Percentiles rank a stretch among this genome's conserved stretches.
phyloP scores from a whole-genome alignment of 1,139 yeast genomes.

The Saccharomyces hybrid region DNA sequence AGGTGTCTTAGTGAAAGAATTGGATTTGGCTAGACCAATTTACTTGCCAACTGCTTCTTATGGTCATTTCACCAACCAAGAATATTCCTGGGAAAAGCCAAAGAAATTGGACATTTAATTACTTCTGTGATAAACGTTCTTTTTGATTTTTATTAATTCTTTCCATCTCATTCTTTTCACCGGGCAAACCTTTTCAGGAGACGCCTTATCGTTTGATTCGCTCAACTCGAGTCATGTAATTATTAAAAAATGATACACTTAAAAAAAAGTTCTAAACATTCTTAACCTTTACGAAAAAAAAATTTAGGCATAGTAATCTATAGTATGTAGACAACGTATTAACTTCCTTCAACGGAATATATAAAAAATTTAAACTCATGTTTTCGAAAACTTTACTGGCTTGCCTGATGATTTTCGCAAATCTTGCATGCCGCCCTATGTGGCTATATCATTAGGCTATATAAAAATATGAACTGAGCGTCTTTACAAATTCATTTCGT shows the following conservation, averaged over 20 bases:
- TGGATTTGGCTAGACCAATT: conserved; percentile 97
- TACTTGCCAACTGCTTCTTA: conserved; percentile 97
- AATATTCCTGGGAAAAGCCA: conserved; percentile 97
- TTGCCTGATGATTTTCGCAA: no score
- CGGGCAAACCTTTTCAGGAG: neutral
- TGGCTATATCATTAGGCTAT: neutral
- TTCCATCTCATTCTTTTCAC: neutral
- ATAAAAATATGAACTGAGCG: neutral
- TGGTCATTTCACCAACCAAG: conserved; percentile 99
- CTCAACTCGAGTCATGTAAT: conserved; percentile 17
- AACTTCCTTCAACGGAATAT: conserved; percentile 13
- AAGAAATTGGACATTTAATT: conserved; percentile 69
- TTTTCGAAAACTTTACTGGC: no score
- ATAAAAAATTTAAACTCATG: neutral
- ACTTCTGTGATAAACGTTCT: neutral
- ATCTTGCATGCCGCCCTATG: neutral
- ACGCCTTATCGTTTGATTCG: conserved; percentile 11
- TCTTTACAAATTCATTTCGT: conserved; percentile 7
- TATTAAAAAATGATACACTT: neutral
- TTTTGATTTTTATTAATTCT: neutral
- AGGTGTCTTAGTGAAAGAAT: conserved; percentile 94
- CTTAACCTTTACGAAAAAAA: neutral
- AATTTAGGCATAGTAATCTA: conserved; percentile 2
- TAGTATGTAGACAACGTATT: conserved; percentile 5
- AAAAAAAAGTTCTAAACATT: neutral